These are phyloP conservation scores for Tuber indicum DNA, from an alignment of 495 filamentous ascomycete genomes.

Conservation along the genomic window DNA sequence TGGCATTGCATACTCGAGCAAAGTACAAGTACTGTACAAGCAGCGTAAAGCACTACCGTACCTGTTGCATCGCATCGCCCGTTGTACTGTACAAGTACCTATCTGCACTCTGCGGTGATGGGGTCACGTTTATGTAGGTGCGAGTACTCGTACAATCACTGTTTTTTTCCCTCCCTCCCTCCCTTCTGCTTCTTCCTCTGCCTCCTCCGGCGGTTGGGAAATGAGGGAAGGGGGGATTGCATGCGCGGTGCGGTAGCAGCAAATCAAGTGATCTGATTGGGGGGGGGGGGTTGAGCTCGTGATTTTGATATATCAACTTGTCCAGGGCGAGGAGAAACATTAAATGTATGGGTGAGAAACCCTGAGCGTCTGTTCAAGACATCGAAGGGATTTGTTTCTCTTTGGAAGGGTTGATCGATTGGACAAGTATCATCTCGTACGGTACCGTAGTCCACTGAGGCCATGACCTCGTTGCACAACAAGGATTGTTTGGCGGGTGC, in stretches of 20 bases:
- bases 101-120: background rate
- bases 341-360: background rate
- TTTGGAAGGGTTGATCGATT: too few species aligned
- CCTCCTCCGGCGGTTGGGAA: background rate
- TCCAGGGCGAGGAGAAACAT: background rate
- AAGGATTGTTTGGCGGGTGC: too few species aligned
- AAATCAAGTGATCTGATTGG: background rate
- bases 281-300: background rate
- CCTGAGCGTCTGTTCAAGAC: too few species aligned
- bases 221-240: background rate
- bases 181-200: too few species aligned
- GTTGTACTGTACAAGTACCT: too few species aligned
- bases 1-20: background rate
- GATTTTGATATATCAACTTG: background rate
- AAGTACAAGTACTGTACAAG: background rate
- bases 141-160: too few species aligned
- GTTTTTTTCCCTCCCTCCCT: too few species aligned
- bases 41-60: background rate
- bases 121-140: background rate
- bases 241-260: background rate
- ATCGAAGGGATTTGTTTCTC: too few species aligned
- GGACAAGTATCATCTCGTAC: too few species aligned
- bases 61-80: background rate
- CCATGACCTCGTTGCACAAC: too few species aligned
- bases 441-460: too few species aligned